Evolutionary conservation across 441 rosid species (phyloP).

Genomic region (Pelargonium myrrhifolium): DNA sequence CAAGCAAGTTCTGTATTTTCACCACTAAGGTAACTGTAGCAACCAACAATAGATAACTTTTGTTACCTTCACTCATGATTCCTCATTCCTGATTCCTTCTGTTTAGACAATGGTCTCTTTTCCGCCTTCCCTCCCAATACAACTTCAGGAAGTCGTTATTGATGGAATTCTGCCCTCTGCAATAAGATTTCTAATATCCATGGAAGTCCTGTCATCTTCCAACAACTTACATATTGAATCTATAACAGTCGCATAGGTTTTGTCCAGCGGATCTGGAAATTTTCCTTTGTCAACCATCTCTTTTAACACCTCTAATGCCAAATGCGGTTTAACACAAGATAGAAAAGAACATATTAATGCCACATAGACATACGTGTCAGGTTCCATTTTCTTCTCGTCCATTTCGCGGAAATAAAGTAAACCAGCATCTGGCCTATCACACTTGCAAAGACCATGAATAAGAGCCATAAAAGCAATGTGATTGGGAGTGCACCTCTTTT

Average conservation of each 20-base stretch:
- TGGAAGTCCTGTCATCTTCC: constrained; percentile 47
- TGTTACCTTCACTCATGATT: neutral
- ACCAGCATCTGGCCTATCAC: constrained; percentile 54
- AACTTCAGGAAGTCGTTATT: constrained; percentile 14
- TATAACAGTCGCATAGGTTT: constrained; percentile 34
- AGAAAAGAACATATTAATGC: constrained; percentile 44
- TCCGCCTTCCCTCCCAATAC: constrained; percentile 17
- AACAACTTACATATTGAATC: constrained; percentile 45
- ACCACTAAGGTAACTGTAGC: neutral
- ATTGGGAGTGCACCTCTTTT: constrained; percentile 42
- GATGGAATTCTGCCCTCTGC: constrained; percentile 37
- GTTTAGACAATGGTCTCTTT: constrained; percentile 11
- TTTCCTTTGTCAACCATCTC: constrained; percentile 52
- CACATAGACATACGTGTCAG: constrained; percentile 52
- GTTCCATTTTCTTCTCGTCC: constrained; percentile 55
- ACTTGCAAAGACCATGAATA: constrained; percentile 74
- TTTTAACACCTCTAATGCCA: constrained; percentile 49
- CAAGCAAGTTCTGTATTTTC: neutral
- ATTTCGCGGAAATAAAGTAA: constrained; percentile 50
- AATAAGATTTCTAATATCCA: constrained; percentile 40
- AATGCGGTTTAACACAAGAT: constrained; percentile 29
- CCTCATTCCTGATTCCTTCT: constrained; percentile 2
- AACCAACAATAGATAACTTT: neutral
- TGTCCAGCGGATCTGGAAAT: constrained; percentile 44
- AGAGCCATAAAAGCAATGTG: constrained; percentile 59